phyloP scores from a whole-genome alignment of 202 grass and related monocot genomes.

The Bolboschoenoplectus hybrid region DNA sequence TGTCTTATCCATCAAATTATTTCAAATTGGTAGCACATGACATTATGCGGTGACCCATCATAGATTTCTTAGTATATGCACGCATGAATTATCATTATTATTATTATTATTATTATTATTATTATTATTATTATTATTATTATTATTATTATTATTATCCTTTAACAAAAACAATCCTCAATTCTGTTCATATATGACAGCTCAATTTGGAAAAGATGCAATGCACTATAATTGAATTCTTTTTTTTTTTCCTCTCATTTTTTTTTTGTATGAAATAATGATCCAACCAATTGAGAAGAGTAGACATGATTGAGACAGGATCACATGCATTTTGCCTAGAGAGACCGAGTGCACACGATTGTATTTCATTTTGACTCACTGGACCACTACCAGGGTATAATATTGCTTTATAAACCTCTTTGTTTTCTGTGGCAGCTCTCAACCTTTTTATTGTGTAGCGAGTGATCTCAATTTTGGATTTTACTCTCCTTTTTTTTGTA shows the following conservation, averaged over 20 bases:
- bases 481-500: neutral
- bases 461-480: neutral
- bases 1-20: too few species aligned
- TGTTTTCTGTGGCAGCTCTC: neutral
- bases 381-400: neutral
- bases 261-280: neutral
- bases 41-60: too few species aligned
- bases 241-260: neutral
- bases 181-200: neutral
- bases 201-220: conserved; percentile 22
- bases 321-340: conserved; percentile 30
- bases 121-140: too few species aligned
- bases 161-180: too few species aligned
- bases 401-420: neutral
- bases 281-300: neutral
- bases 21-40: too few species aligned
- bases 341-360: neutral
- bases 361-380: conserved; percentile 21
- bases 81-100: too few species aligned
- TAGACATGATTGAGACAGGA: conserved; percentile 18
- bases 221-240: too few species aligned
- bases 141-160: too few species aligned
- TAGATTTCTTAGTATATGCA: too few species aligned
- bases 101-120: too few species aligned
- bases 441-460: neutral